Evolutionary conservation across 1,139 yeast genomes (phyloP).

Genomic region (Saccharomyces hybrid): DNA sequence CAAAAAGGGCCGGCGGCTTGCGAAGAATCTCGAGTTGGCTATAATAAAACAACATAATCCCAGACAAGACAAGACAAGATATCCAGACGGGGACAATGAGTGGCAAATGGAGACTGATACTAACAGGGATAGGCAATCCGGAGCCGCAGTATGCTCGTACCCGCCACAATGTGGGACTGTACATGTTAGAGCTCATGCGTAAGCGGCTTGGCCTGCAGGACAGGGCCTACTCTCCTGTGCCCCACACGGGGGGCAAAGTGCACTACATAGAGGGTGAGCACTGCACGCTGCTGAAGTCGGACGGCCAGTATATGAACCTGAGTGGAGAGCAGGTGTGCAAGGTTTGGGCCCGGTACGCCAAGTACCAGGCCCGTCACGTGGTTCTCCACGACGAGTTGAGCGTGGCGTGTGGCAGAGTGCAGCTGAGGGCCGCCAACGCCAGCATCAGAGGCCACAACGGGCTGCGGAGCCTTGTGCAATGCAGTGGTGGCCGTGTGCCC

Average conservation of each 20-base stretch:
- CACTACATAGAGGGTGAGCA: conserved; percentile 6
- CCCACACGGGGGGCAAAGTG: conserved; percentile 4
- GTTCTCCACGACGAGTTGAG: conserved; percentile 74
- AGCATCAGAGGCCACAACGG: conserved; percentile 81
- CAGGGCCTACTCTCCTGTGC: conserved; percentile 1
- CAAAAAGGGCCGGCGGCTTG: neutral
- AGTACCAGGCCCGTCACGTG: conserved; percentile 37
- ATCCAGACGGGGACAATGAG: neutral
- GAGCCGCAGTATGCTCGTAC: conserved; percentile 53
- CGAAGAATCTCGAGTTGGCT: neutral
- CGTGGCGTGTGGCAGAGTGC: conserved; percentile 54
- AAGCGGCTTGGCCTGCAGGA: conserved; percentile 16
- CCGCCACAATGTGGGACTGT: conserved; percentile 65
- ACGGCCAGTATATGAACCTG: conserved; percentile 53
- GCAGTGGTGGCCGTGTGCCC: conserved; percentile 28
- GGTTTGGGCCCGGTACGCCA: conserved; percentile 38
- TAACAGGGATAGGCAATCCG: conserved; percentile 76
- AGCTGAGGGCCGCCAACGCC: conserved; percentile 47
- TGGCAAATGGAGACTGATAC: conserved; percentile 1
- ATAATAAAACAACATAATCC: neutral
- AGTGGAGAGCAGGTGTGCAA: conserved; percentile 50
- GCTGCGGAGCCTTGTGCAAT: conserved; percentile 45
- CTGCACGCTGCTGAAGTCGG: conserved; percentile 40
- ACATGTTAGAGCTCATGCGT: conserved; percentile 19
- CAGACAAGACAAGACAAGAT: neutral